These are phyloP conservation scores for Globisporangium takayamanum DNA, from an alignment of 352 stramenopile genomes.

Conservation along the genomic window DNA sequence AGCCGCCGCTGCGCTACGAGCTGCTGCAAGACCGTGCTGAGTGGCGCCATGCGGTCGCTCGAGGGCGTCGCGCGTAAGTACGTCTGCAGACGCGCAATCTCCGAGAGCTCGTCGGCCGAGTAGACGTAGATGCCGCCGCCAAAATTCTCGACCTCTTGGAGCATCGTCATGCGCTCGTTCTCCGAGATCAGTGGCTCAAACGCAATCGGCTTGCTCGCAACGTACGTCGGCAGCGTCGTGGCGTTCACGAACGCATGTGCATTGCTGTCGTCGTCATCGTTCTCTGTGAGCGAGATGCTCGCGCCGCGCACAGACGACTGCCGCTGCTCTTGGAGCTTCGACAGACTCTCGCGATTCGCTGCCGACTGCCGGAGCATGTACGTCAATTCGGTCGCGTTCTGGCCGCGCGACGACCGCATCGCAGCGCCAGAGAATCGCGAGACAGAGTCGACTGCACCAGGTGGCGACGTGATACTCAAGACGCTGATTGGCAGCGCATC, in stretches of 20 bases:
- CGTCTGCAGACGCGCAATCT: constrained; percentile 47
- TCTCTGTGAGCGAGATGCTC: constrained; percentile 3
- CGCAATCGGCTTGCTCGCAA: constrained; percentile 30
- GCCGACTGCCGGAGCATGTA: constrained; percentile 6
- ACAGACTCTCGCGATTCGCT: constrained; percentile 3
- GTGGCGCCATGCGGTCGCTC: constrained; percentile 3
- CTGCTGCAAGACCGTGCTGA: constrained; percentile 20
- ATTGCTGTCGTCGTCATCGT: constrained; percentile 7
- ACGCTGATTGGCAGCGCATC: constrained; percentile 5
- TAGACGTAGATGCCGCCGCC: constrained; percentile 67
- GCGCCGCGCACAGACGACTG: constrained; percentile 2
- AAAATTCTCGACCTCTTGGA: constrained; percentile 63
- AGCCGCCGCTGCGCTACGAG: constrained; percentile 31
- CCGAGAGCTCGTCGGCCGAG: constrained; percentile 62
- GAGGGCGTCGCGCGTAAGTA: constrained; percentile 31
- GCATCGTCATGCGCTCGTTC: constrained; percentile 46
- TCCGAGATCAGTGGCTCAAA: constrained; percentile 40
- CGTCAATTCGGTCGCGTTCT: constrained; percentile 12
- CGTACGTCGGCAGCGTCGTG: constrained; percentile 21
- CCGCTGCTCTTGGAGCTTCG: neutral
- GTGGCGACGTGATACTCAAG: constrained; percentile 3
- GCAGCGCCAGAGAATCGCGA: constrained; percentile 3
- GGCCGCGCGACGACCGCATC: neutral
- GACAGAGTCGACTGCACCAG: neutral
- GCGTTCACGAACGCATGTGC: constrained; percentile 1